Evolutionary conservation across 345 rosid species (phyloP).

Genomic region (Aquilaria sinensis): DNA sequence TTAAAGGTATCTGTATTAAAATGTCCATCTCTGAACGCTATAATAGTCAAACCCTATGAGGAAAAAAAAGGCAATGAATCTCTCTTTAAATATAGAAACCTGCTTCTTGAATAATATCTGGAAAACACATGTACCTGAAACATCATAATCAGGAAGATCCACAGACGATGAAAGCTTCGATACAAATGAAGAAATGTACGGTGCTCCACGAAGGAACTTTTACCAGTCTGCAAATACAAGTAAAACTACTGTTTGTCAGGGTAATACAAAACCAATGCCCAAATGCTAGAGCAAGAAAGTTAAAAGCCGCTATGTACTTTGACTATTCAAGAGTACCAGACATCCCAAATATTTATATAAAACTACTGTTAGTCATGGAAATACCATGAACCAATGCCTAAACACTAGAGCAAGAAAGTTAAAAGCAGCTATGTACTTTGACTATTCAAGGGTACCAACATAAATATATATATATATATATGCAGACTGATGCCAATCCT

Average conservation of each 20-base stretch:
- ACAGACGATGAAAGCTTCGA: conserved; percentile 89
- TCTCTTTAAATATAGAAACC: conserved; percentile 9
- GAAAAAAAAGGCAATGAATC: conserved; percentile 7
- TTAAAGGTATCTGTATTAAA: conserved; percentile 65
- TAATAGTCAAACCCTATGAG: conserved; percentile 68
- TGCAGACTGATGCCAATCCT: too few relatives aligned
- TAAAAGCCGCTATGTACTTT: too few relatives aligned
- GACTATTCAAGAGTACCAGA: too few relatives aligned
- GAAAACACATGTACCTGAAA: conserved; percentile 58
- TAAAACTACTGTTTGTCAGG: neutral
- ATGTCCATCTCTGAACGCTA: conserved; percentile 65
- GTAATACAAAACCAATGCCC: too few relatives aligned
- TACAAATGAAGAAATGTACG: conserved; percentile 94
- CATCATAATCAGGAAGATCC: conserved; percentile 94
- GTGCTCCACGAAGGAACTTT: conserved; percentile 96
- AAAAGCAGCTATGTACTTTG: too few relatives aligned
- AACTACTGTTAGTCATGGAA: too few relatives aligned
- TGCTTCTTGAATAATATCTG: neutral
- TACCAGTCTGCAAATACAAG: conserved; percentile 61
- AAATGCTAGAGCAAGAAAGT: too few relatives aligned
- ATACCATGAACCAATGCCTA: too few relatives aligned
- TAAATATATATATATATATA: too few relatives aligned
- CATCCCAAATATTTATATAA: too few relatives aligned
- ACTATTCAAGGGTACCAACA: too few relatives aligned
- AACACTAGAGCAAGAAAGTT: too few relatives aligned